Conservation (phyloP, 2,329 filamentous ascomycete species). For the Orbilia ellipsospora region DNA sequence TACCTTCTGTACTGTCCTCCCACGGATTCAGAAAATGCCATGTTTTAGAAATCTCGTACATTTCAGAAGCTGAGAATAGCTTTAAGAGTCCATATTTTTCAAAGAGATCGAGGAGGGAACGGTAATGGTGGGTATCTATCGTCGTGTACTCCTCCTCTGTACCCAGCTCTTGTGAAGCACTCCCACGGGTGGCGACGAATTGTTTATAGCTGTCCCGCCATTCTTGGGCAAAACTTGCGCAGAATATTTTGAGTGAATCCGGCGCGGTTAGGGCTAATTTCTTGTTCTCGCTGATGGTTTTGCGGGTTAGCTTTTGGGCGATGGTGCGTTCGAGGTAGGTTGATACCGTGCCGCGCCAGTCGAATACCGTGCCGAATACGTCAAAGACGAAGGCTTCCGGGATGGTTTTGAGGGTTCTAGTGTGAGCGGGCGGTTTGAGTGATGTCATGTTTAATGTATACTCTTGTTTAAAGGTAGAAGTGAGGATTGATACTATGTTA, state of each 20-base stretch:
- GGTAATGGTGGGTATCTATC: slow-evolving; percentile 77
- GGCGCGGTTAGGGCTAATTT: slow-evolving; percentile 63
- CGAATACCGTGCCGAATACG: slow-evolving; percentile 82
- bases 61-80: slow-evolving; percentile 72
- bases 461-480: background rate
- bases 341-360: slow-evolving; percentile 78
- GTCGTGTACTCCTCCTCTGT: slow-evolving; percentile 69
- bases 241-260: slow-evolving; percentile 69
- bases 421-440: background rate
- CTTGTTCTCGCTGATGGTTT: slow-evolving; percentile 58
- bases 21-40: slow-evolving; percentile 81
- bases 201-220: slow-evolving; percentile 74
- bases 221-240: slow-evolving; percentile 74
- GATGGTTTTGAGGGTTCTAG: slow-evolving; percentile 32
- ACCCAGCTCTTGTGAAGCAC: background rate
- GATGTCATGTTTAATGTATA: background rate
- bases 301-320: slow-evolving; percentile 63
- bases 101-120: slow-evolving; percentile 72
- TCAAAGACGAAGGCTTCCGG: slow-evolving; percentile 76
- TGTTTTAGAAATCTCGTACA: slow-evolving; percentile 72
- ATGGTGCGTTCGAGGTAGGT: slow-evolving; percentile 69
- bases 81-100: slow-evolving; percentile 66
- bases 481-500: no score
- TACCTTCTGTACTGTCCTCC: slow-evolving; percentile 68
- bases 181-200: slow-evolving; percentile 67